phyloP scores from a whole-genome alignment of 1,284 basidiomycete genomes.

The Cutaneotrichosporon spelunceum region DNA sequence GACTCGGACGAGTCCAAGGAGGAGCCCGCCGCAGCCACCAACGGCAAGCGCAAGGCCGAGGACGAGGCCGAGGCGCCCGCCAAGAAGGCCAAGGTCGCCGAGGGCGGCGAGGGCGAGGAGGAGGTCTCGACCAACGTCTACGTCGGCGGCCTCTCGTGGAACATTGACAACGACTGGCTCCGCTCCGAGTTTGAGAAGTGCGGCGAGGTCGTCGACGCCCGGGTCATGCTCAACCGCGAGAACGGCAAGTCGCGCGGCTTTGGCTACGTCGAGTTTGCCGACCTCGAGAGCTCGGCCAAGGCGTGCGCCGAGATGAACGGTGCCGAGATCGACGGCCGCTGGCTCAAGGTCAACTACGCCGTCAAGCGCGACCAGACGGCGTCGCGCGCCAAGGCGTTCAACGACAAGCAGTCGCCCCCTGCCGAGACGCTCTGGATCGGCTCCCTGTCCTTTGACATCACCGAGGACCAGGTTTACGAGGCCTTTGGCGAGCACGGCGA shows the following conservation, averaged over 20 bases:
- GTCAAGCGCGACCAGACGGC: constrained; percentile 60
- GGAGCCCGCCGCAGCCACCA: constrained; percentile 30
- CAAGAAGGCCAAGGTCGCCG: constrained; percentile 81
- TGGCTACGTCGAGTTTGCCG: constrained; percentile 86
- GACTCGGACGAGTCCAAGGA: constrained; percentile 37
- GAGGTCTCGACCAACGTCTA: constrained; percentile 72
- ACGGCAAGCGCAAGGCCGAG: constrained; percentile 10
- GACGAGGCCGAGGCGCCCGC: constrained; percentile 55
- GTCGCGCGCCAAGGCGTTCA: constrained; percentile 72
- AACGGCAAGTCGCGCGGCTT: constrained; percentile 86
- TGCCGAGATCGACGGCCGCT: constrained; percentile 86
- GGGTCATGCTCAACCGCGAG: constrained; percentile 87
- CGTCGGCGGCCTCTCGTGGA: constrained; percentile 93
- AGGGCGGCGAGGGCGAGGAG: constrained; percentile 55
- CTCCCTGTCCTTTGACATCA: constrained; percentile 76
- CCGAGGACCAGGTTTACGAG: constrained; percentile 86
- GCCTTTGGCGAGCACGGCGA: constrained; percentile 86
- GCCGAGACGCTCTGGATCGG: constrained; percentile 83
- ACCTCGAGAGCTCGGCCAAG: constrained; percentile 64
- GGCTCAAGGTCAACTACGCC: constrained; percentile 81
- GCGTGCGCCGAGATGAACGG: constrained; percentile 67
- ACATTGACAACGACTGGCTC: constrained; percentile 95
- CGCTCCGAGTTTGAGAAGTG: constrained; percentile 83
- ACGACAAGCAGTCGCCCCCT: constrained; percentile 67
- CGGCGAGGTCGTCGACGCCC: constrained; percentile 81